phyloP scores from a whole-genome alignment of 1,284 basidiomycete genomes.

The Lignosus rhinocerotis region DNA sequence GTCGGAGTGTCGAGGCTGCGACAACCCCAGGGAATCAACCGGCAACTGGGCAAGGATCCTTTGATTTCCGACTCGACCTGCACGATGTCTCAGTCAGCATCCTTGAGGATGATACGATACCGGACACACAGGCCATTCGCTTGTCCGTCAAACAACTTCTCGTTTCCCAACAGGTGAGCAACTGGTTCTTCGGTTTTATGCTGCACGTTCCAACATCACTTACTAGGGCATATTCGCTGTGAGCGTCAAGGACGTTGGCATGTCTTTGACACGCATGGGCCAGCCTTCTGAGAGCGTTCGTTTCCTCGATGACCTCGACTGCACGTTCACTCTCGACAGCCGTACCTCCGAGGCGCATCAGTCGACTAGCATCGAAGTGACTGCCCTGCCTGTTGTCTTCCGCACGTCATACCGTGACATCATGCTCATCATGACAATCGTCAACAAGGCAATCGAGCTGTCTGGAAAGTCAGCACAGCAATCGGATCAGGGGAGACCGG shows the following conservation, averaged over 20 bases:
- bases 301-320: conserved; percentile 92
- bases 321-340: conserved; percentile 87
- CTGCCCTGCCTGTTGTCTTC: conserved; percentile 84
- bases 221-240: conserved; percentile 79
- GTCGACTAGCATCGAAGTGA: conserved; percentile 84
- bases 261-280: conserved; percentile 94
- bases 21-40: background rate
- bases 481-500: background rate
- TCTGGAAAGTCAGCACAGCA: conserved; percentile 36
- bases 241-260: conserved; percentile 83
- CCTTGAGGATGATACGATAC: conserved; percentile 82
- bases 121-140: conserved; percentile 86
- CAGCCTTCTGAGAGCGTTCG: conserved; percentile 81
- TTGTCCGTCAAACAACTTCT: conserved; percentile 84
- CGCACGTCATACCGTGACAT: conserved; percentile 94
- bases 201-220: background rate
- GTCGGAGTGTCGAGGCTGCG: conserved; percentile 9
- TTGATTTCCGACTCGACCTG: conserved; percentile 84
- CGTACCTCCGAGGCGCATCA: conserved; percentile 74
- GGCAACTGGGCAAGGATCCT: conserved; percentile 25
- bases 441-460: conserved; percentile 85
- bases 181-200: background rate
- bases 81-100: conserved; percentile 91
- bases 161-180: conserved; percentile 85
- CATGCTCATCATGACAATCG: conserved; percentile 85